These are phyloP conservation scores for Aspergillus ochraceoroseus DNA, from an alignment of 2,329 filamentous ascomycete species.

Conservation along the genomic window DNA sequence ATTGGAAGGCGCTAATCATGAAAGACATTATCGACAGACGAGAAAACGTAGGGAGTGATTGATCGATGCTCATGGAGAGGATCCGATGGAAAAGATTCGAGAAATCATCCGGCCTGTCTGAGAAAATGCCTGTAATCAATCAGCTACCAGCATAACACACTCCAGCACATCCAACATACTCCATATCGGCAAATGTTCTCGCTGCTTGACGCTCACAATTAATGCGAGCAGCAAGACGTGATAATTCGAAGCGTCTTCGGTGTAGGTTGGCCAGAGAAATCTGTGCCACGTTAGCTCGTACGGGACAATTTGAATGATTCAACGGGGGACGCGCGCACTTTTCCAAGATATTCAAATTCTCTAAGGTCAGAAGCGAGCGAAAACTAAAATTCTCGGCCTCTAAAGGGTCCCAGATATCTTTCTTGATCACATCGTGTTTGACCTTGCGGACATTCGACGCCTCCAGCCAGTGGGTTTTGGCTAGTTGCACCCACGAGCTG, in stretches of 20 bases:
- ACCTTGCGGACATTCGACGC: conserved; percentile 66
- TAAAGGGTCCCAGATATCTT: conserved; percentile 80
- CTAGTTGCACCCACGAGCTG: conserved; percentile 60
- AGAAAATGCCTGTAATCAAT: conserved; percentile 61
- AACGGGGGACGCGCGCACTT: conserved; percentile 48
- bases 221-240: conserved; percentile 83
- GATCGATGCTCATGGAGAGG: conserved; percentile 76
- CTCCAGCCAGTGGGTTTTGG: conserved; percentile 80
- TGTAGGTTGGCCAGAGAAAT: conserved; percentile 92
- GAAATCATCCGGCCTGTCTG: conserved; percentile 72
- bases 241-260: conserved; percentile 81
- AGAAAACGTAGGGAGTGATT: conserved; percentile 59
- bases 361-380: conserved; percentile 72
- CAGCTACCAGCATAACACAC: conserved; percentile 22
- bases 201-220: conserved; percentile 80
- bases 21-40: conserved; percentile 83
- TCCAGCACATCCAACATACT: conserved; percentile 47
- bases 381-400: conserved; percentile 75
- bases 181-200: conserved; percentile 85
- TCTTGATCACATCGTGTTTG: conserved; percentile 75
- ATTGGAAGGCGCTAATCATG: conserved; percentile 88
- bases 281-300: conserved; percentile 43
- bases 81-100: conserved; percentile 83
- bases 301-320: background rate
- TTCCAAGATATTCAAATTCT: conserved; percentile 86